Conservation (phyloP, 2,329 filamentous ascomycete species). For the Penicillium sp. region DNA sequence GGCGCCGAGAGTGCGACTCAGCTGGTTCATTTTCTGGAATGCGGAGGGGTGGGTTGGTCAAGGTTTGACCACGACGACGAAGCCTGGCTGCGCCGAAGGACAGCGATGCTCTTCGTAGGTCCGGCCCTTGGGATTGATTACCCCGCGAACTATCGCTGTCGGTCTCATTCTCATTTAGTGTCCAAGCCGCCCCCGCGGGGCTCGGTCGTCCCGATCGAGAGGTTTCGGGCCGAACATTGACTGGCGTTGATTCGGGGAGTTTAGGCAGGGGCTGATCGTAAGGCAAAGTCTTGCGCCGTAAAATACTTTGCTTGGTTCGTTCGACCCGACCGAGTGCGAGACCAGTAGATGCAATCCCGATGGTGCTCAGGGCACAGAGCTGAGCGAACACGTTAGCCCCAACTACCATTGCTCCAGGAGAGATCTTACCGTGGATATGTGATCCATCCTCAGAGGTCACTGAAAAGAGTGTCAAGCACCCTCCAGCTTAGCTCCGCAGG, state of each 20-base stretch:
- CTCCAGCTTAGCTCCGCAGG: slow-evolving; percentile 34
- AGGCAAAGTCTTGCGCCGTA: slow-evolving; percentile 28
- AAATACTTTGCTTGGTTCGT: slow-evolving; percentile 32
- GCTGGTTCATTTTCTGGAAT: slow-evolving; percentile 27
- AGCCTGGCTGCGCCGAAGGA: slow-evolving; percentile 31
- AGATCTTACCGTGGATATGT: slow-evolving; percentile 42
- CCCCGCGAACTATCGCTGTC: slow-evolving; percentile 11
- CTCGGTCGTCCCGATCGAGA: slow-evolving; percentile 20
- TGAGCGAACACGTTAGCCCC: slow-evolving; percentile 30
- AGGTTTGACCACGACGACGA: slow-evolving; percentile 40
- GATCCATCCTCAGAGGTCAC: slow-evolving; percentile 39
- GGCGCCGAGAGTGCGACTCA: slow-evolving; percentile 34
- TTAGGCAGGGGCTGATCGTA: slow-evolving; percentile 11
- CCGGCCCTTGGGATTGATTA: slow-evolving; percentile 14
- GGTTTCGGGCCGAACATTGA: slow-evolving; percentile 19
- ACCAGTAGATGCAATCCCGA: slow-evolving; percentile 62
- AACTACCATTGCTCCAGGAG: neutral
- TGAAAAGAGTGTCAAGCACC: slow-evolving; percentile 32
- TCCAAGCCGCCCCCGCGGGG: slow-evolving; percentile 17
- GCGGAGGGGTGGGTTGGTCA: slow-evolving; percentile 32
- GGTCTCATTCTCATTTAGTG: slow-evolving; percentile 11
- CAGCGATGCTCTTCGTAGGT: slow-evolving; percentile 25
- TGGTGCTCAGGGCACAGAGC: slow-evolving; percentile 65
- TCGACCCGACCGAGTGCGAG: slow-evolving; percentile 58
- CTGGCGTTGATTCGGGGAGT: neutral